phyloP scores from a whole-genome alignment of 139 green algal species.

The Chlamydomonas urium region DNA sequence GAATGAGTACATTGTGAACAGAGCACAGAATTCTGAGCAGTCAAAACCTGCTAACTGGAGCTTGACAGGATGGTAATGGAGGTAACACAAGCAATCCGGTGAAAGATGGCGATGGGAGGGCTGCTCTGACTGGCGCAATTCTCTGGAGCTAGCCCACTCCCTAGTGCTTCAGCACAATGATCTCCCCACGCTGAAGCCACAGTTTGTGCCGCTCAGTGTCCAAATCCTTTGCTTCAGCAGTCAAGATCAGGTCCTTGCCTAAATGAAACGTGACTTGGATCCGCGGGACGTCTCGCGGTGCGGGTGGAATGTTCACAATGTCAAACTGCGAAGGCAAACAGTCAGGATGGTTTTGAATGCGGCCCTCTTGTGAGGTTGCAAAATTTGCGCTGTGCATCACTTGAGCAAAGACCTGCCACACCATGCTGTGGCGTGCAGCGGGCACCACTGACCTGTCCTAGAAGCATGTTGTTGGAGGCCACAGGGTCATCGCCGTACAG shows the following conservation, averaged over 20 bases:
- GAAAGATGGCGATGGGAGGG: background rate
- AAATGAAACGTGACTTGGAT: constrained; percentile 48
- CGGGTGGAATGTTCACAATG: constrained; percentile 53
- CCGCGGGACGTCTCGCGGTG: constrained; percentile 46
- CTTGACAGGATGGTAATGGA: too few species aligned
- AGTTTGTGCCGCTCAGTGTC: constrained; percentile 46
- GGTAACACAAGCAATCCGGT: too few species aligned
- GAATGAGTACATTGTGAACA: too few species aligned
- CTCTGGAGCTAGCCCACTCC: background rate
- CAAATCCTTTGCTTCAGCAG: constrained; percentile 42
- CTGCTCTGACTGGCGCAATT: background rate
- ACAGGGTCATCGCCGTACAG: constrained; percentile 47
- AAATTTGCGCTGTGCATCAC: too few species aligned
- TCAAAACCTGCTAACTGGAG: background rate
- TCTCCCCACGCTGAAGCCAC: constrained; percentile 34
- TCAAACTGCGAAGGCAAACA: constrained; percentile 40
- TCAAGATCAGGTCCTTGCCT: constrained; percentile 26
- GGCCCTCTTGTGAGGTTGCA: too few species aligned
- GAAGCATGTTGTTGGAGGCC: constrained; percentile 50
- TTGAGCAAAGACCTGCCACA: too few species aligned
- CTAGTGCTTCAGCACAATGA: constrained; percentile 20
- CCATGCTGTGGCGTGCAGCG: too few species aligned
- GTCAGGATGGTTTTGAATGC: too few species aligned
- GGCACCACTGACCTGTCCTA: constrained; percentile 36
- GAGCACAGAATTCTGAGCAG: too few species aligned